Conservation (phyloP, 2,329 filamentous ascomycete species). For the Diplodia intermedia region DNA sequence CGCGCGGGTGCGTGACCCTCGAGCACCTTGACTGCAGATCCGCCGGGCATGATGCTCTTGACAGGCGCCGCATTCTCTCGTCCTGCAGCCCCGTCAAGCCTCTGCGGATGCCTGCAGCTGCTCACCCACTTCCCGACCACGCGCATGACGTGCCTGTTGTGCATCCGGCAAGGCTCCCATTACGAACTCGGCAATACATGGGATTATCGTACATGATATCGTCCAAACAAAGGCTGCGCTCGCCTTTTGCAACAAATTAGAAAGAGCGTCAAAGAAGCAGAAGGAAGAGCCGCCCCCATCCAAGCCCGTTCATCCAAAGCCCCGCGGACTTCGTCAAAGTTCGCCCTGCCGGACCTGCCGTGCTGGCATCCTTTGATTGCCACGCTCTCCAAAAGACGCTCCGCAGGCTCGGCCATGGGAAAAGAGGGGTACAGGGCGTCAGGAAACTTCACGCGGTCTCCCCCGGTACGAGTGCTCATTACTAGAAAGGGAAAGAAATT, state of each 20-base stretch:
- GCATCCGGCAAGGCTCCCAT: slow-evolving; percentile 10
- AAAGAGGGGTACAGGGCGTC: slow-evolving; percentile 1
- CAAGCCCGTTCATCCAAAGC: slow-evolving; percentile 14
- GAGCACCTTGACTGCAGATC: slow-evolving; percentile 22
- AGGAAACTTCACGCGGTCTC: slow-evolving; percentile 15
- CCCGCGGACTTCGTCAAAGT: slow-evolving; percentile 3
- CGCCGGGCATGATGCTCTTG: not conserved
- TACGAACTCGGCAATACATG: slow-evolving; percentile 26
- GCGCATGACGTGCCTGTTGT: slow-evolving; percentile 18
- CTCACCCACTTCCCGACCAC: not conserved
- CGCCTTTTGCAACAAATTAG: not conserved
- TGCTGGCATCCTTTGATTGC: slow-evolving; percentile 21
- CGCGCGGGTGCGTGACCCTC: slow-evolving; percentile 20
- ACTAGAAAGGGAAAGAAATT: slow-evolving; percentile 26
- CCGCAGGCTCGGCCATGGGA: not conserved
- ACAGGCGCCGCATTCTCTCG: not conserved
- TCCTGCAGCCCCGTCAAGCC: not conserved
- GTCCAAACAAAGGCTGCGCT: slow-evolving; percentile 21
- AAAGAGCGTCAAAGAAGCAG: slow-evolving; percentile 29
- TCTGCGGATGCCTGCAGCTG: slow-evolving; percentile 21
- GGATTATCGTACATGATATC: slow-evolving; percentile 31
- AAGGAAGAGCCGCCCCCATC: not conserved
- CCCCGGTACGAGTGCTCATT: slow-evolving; percentile 23
- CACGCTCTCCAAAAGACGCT: not conserved
- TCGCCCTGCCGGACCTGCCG: slow-evolving; percentile 31